Percentiles rank a stretch among this genome's conserved stretches.
Conservation (phyloP, 768 basidiomycete genomes). For the Tulasnella sp. region DNA sequence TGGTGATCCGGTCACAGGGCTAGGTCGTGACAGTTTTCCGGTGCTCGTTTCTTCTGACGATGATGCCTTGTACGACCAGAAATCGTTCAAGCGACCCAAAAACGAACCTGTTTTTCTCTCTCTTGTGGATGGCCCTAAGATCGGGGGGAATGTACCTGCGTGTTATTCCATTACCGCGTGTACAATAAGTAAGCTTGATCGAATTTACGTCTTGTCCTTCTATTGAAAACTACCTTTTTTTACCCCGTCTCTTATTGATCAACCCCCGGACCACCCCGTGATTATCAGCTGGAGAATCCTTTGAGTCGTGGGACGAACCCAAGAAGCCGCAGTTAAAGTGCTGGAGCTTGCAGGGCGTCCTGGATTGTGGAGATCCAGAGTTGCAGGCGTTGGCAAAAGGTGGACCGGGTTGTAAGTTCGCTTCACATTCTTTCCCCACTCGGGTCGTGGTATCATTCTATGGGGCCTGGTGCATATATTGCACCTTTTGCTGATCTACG, state of each 20-base stretch:
- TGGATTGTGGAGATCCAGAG: background rate
- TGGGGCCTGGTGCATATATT: background rate
- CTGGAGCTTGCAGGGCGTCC: background rate
- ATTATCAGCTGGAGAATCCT: background rate
- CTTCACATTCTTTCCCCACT: background rate
- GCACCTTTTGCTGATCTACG: background rate
- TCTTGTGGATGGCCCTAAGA: background rate
- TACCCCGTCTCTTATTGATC: background rate
- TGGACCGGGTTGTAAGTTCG: background rate
- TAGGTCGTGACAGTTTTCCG: no score
- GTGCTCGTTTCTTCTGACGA: no score
- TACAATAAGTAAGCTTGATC: background rate
- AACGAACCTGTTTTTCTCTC: background rate
- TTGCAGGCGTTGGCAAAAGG: background rate
- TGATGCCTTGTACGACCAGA: no score
- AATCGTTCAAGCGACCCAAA: background rate
- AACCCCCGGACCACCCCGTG: background rate
- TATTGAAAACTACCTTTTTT: no score
- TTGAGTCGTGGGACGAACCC: background rate
- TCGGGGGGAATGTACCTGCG: background rate
- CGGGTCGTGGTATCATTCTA: background rate
- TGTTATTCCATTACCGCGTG: background rate
- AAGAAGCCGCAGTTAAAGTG: background rate
- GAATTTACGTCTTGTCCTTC: background rate
- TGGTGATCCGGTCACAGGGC: background rate